Percentiles rank a stretch among this genome's conserved stretches.
These are phyloP conservation scores for Aspergillus ruber DNA, from an alignment of 2,329 filamentous ascomycete species.

Conservation along the genomic window DNA sequence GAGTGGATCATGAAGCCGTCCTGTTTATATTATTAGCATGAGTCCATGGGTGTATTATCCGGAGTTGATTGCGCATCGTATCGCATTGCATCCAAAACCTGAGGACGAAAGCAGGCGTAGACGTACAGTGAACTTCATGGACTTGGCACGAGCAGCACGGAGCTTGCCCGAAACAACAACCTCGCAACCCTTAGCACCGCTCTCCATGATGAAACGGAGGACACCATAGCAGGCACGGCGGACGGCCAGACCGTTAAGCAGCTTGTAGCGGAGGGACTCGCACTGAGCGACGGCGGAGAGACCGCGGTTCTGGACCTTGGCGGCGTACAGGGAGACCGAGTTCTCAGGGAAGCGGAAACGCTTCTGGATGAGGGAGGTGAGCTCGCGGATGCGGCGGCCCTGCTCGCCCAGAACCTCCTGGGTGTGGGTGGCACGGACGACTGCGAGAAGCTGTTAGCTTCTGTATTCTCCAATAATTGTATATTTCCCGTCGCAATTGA, in stretches of 20 bases:
- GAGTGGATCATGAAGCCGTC: slow-evolving; percentile 99
- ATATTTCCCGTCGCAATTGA: slow-evolving; percentile 1
- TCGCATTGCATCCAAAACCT: background rate
- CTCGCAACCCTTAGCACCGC: slow-evolving; percentile 98
- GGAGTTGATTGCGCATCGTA: background rate
- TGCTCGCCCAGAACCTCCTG: slow-evolving; percentile 99
- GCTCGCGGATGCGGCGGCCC: slow-evolving; percentile 98
- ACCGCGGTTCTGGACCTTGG: slow-evolving; percentile 99
- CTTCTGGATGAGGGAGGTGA: slow-evolving; percentile 99
- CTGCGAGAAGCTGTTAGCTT: slow-evolving; percentile 36
- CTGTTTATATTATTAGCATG: slow-evolving; percentile 29
- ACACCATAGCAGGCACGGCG: slow-evolving; percentile 99
- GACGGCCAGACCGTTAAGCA: slow-evolving; percentile 98
- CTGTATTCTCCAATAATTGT: slow-evolving; percentile 9
- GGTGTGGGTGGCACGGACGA: slow-evolving; percentile 99
- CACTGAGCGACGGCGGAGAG: slow-evolving; percentile 99
- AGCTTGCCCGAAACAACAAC: slow-evolving; percentile 99
- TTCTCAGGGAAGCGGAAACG: slow-evolving; percentile 99
- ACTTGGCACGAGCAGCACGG: slow-evolving; percentile 97
- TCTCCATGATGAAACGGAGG: slow-evolving; percentile 99
- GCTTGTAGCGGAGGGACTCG: slow-evolving; percentile 99
- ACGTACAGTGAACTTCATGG: slow-evolving; percentile 98
- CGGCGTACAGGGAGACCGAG: slow-evolving; percentile 98
- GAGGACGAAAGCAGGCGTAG: slow-evolving; percentile 1
- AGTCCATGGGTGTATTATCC: slow-evolving; percentile 4